Evolutionary conservation across 768 basidiomycete genomes (phyloP).

Genomic region (Gloeopeniophorella convolvens): DNA sequence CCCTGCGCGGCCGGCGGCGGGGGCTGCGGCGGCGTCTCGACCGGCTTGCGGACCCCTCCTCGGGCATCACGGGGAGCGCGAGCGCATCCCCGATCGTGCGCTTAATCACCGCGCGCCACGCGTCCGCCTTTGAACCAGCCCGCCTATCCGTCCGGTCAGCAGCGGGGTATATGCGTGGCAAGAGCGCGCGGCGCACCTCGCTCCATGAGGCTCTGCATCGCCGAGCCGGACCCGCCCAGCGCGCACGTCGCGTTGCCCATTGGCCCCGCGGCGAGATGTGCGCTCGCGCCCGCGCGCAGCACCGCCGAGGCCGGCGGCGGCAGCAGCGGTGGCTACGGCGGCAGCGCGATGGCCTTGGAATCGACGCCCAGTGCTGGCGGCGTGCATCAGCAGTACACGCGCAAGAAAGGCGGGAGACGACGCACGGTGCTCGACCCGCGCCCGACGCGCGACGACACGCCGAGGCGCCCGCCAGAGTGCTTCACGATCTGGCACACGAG

Average conservation of each 20-base stretch:
- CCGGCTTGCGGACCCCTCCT: no score
- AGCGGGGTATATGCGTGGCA: background rate
- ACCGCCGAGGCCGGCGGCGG: slow-evolving; percentile 7
- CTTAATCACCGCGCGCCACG: slow-evolving; percentile 31
- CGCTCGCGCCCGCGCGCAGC: background rate
- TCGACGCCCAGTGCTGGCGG: slow-evolving; percentile 59
- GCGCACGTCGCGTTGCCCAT: slow-evolving; percentile 10
- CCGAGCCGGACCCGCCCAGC: slow-evolving; percentile 30
- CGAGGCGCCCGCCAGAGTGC: slow-evolving; percentile 42
- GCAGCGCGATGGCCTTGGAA: slow-evolving; percentile 36
- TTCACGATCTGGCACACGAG: slow-evolving; percentile 49
- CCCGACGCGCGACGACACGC: slow-evolving; percentile 37
- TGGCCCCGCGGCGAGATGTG: background rate
- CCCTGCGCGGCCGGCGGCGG: slow-evolving; percentile 35
- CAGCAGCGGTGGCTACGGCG: slow-evolving; percentile 25
- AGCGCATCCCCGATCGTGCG: slow-evolving; percentile 34
- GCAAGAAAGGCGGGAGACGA: slow-evolving; percentile 11
- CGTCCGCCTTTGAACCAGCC: slow-evolving; percentile 48
- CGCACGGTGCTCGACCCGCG: slow-evolving; percentile 74
- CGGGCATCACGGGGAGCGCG: slow-evolving; percentile 7
- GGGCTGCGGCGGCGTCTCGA: no score
- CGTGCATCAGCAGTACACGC: background rate
- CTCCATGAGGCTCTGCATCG: slow-evolving; percentile 63
- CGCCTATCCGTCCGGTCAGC: slow-evolving; percentile 32
- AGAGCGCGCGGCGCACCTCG: slow-evolving; percentile 34